Percentiles rank a stretch among this genome's conserved stretches.
These are phyloP conservation scores for Solanum rostratum DNA, from an alignment of 257 asterid genomes.

Conservation along the genomic window DNA sequence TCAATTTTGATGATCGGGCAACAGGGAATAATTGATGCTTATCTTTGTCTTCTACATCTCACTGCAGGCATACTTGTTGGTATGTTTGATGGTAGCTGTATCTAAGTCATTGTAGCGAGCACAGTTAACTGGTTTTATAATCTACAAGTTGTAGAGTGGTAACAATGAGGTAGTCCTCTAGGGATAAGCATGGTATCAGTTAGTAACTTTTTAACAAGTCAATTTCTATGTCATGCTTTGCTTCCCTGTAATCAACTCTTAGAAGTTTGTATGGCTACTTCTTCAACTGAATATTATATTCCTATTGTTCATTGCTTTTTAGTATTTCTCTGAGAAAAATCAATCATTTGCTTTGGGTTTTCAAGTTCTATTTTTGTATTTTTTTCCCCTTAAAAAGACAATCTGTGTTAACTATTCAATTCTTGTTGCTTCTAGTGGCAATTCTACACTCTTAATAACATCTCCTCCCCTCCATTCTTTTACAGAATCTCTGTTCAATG, in stretches of 20 bases:
- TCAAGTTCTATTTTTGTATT: not conserved
- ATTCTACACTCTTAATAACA: not conserved
- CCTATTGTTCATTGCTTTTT: not conserved
- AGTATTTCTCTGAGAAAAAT: not conserved
- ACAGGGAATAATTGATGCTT: constrained; percentile 97
- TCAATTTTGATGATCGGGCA: constrained; percentile 92
- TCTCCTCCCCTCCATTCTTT: not conserved
- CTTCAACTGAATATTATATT: not conserved
- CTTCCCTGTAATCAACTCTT: not conserved
- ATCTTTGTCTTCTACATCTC: constrained; percentile 91
- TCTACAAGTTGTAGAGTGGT: not conserved
- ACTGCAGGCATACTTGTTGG: constrained; percentile 99
- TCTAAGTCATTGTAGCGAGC: not conserved
- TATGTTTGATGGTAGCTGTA: constrained; percentile 21
- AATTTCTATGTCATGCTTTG: not conserved
- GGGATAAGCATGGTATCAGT: not conserved
- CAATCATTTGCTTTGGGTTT: not conserved
- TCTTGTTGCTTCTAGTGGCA: not conserved
- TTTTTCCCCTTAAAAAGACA: not conserved
- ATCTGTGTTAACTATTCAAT: not conserved
- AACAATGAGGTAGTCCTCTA: not conserved
- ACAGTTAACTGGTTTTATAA: not conserved
- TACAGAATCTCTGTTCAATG: constrained; percentile 90
- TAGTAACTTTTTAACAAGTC: not conserved
- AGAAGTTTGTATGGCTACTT: not conserved